Conservation (phyloP, 176 grass and related monocot genomes). For the Elymus sibiricus region DNA sequence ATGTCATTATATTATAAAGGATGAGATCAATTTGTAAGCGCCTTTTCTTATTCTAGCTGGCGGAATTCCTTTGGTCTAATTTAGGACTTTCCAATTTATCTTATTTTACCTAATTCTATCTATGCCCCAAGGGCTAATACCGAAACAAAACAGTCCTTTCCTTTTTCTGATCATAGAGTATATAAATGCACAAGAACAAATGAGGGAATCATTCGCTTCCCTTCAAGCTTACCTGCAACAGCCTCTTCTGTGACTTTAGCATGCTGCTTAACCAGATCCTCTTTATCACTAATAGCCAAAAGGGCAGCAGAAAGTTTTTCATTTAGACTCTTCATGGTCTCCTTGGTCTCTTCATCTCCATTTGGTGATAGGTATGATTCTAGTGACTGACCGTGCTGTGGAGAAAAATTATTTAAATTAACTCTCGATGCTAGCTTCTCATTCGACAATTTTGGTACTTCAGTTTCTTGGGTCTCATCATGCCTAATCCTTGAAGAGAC, state of each 20-base stretch:
- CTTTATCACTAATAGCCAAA: constrained; percentile 75
- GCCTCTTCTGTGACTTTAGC: constrained; percentile 96
- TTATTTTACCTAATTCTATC: no score
- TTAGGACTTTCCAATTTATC: no score
- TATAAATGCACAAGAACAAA: neutral
- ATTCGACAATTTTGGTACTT: constrained; percentile 26
- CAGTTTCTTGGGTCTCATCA: constrained; percentile 38
- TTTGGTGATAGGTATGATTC: constrained; percentile 31
- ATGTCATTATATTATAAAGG: no score
- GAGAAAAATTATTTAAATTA: constrained; percentile 30
- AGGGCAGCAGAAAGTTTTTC: constrained; percentile 76
- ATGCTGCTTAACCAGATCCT: constrained; percentile 94
- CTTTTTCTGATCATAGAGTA: no score
- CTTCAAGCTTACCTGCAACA: constrained; percentile 67
- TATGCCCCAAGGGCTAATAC: no score
- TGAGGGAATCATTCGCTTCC: neutral
- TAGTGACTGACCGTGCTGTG: constrained; percentile 26
- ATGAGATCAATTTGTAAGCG: no score
- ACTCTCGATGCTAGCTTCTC: constrained; percentile 29
- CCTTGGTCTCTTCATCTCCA: constrained; percentile 48
- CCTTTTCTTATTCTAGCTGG: no score
- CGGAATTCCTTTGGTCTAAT: no score
- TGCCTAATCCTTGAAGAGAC: constrained; percentile 45
- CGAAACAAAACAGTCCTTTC: no score
- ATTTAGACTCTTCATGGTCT: constrained; percentile 67